phyloP scores from a whole-genome alignment of 805 yeast species.

The Ogataea dorogensis region DNA sequence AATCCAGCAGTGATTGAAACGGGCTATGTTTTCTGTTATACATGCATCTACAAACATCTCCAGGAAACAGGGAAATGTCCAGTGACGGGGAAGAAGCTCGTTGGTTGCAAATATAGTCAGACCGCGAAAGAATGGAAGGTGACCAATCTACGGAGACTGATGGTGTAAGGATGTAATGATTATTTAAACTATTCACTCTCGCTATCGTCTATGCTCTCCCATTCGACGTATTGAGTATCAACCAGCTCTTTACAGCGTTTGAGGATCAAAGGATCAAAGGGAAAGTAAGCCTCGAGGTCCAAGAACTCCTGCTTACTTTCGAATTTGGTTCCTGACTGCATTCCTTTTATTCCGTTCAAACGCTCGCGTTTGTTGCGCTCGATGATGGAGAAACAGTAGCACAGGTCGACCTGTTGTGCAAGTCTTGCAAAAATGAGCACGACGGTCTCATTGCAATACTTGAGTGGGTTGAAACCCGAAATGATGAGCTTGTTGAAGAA shows the following conservation, averaged over 20 bases:
- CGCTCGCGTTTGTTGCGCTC: slow-evolving; percentile 82
- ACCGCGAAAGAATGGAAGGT: slow-evolving; percentile 63
- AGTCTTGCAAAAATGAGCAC: slow-evolving; percentile 91
- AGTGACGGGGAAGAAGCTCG: slow-evolving; percentile 64
- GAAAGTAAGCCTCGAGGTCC: slow-evolving; percentile 92
- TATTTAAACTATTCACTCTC: slow-evolving; percentile 28
- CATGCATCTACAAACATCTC: slow-evolving; percentile 72
- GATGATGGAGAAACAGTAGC: slow-evolving; percentile 89
- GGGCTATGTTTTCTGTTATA: slow-evolving; percentile 86
- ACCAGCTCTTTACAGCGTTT: slow-evolving; percentile 57
- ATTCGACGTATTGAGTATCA: slow-evolving; percentile 64
- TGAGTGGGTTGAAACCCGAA: slow-evolving; percentile 89
- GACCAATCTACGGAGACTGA: slow-evolving; percentile 73
- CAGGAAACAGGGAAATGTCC: slow-evolving; percentile 79
- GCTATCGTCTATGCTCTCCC: slow-evolving; percentile 71
- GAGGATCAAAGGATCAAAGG: slow-evolving; percentile 87
- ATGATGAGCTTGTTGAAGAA: slow-evolving; percentile 83
- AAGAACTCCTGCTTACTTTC: slow-evolving; percentile 70
- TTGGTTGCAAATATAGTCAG: slow-evolving; percentile 69
- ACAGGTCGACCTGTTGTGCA: slow-evolving; percentile 84
- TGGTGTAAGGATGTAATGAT: slow-evolving; percentile 50
- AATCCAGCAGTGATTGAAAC: slow-evolving; percentile 90
- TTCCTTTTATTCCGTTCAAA: slow-evolving; percentile 42
- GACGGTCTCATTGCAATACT: slow-evolving; percentile 90
- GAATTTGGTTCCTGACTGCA: slow-evolving; percentile 18